Base-by-base conservation (phyloP, 2,329 filamentous ascomycete genomes). In the Aureobasidium vineae region DNA sequence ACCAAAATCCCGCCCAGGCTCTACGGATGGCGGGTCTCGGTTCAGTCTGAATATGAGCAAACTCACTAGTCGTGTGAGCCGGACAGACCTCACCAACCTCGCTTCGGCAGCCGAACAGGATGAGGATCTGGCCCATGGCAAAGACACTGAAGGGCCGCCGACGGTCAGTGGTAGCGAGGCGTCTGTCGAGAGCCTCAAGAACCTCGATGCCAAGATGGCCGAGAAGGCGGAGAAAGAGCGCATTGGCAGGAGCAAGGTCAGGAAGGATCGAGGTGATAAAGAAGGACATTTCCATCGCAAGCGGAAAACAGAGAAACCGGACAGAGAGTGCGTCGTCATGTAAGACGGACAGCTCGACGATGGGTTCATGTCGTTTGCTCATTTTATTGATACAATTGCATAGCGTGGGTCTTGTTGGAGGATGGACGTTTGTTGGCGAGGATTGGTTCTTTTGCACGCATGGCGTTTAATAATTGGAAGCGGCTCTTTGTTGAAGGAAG, bases 41-140 rank as follows among this genome's bases (percentile, higher is more conserved):
- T 75, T 82, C 57, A 79, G 77, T 56, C 67, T 82, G 31, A 79
- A 79, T 15, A 72, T 75, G 43, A 79, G 78, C 61, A 79, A 78
- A 67, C 36, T 67, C 41, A 64, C 66, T n/a, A 67, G 52, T 49
- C 57, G 66, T 33, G 40, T 47, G 19, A 67, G 66, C 15, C 49
- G 52, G 21, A 64, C 47, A 6, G 66, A 67, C 16, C 50, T 64
- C 23, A 50, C 66, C 19, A 47, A 61, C 16, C 43, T 63, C 21
- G 57, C 36, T 8, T 52, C 56, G 15, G 56, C 56, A n/a, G 33
- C 45, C 16, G 57, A 66, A 40, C 31, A 47, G 33, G 59, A 64
- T 23, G 61, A 64, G 38, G 49, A 53, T 23, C 1, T 54, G 47
- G 49, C 16, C 19, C 31, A 64, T 13, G 26, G 38, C 21, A 64